A percentile compares a stretch with the other conserved stretches of the same genome.
phyloP scores from a whole-genome alignment of 2,329 filamentous ascomycete species.

The Epichloe typhina region DNA sequence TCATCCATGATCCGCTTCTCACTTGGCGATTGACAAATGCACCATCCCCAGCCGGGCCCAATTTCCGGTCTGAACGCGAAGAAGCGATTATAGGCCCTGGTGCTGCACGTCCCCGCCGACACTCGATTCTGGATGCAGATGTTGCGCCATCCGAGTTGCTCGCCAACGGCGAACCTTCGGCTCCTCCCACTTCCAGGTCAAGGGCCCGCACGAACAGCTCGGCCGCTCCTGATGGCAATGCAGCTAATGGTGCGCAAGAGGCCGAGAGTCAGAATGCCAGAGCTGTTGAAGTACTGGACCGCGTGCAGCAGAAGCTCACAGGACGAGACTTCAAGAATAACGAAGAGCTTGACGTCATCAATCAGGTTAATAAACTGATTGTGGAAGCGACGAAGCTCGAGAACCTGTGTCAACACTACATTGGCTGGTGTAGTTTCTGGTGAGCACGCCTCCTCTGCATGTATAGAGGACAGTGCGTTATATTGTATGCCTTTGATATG shows the following conservation, averaged over 20 bases:
- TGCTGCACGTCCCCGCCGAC: slow-evolving; percentile 43
- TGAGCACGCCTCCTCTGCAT: slow-evolving; percentile 24
- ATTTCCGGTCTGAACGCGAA: slow-evolving; percentile 51
- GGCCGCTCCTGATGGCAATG: slow-evolving; percentile 22
- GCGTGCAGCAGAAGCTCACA: slow-evolving; percentile 91
- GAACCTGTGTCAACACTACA: slow-evolving; percentile 97
- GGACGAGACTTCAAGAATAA: slow-evolving; percentile 80
- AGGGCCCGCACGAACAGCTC: slow-evolving; percentile 50
- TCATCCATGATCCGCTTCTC: slow-evolving; percentile 97
- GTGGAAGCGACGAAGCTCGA: slow-evolving; percentile 92
- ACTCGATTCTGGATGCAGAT: slow-evolving; percentile 55
- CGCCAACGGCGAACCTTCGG: slow-evolving; percentile 30
- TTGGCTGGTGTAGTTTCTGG: slow-evolving; percentile 99
- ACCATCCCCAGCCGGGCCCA: slow-evolving; percentile 50
- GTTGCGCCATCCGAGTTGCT: slow-evolving; percentile 46
- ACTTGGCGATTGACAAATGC: slow-evolving; percentile 78
- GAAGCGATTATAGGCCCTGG: slow-evolving; percentile 34
- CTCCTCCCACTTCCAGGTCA: slow-evolving; percentile 33
- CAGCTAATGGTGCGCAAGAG: slow-evolving; percentile 30
- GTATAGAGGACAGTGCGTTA: background rate
- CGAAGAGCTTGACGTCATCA: slow-evolving; percentile 72
- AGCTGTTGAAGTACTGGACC: slow-evolving; percentile 78
- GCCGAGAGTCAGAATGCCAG: slow-evolving; percentile 84
- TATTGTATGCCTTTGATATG: background rate
- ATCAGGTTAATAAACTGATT: slow-evolving; percentile 89